phyloP scores from a whole-genome alignment of 2,329 filamentous ascomycete genomes.

The Allantophomopsis cytisporea region DNA sequence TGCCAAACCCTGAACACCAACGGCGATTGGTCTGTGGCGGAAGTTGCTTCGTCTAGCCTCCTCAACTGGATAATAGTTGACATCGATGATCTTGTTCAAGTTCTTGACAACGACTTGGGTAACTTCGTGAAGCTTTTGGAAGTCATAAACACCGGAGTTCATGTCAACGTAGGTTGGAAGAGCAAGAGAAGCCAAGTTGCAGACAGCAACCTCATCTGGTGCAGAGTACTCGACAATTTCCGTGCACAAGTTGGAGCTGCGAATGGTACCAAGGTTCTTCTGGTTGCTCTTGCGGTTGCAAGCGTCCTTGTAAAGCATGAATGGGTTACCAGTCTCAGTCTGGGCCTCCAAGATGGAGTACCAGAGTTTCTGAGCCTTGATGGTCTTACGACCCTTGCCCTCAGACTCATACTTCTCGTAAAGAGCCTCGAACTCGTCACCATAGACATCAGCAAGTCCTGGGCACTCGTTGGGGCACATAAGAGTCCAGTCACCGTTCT shows the following conservation, averaged over 20 bases:
- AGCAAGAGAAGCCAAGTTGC: constrained; percentile 90
- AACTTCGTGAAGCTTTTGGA: constrained; percentile 92
- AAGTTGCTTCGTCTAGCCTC: constrained; percentile 95
- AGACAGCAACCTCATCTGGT: constrained; percentile 95
- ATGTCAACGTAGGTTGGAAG: constrained; percentile 87
- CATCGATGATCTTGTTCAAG: constrained; percentile 94
- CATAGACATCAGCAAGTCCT: constrained; percentile 90
- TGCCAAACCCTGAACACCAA: constrained; percentile 94
- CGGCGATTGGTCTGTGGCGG: constrained; percentile 87
- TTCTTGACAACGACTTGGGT: constrained; percentile 86
- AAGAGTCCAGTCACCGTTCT: constrained; percentile 92
- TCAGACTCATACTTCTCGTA: constrained; percentile 88
- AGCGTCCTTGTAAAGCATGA: constrained; percentile 99
- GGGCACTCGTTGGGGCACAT: constrained; percentile 98
- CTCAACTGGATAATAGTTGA: constrained; percentile 95
- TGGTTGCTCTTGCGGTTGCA: constrained; percentile 99
- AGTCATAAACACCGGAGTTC: constrained; percentile 75
- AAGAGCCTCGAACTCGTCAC: constrained; percentile 90
- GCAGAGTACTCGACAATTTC: constrained; percentile 97
- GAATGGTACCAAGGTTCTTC: constrained; percentile 97
- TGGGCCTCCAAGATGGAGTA: constrained; percentile 96
- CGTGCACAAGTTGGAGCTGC: constrained; percentile 96
- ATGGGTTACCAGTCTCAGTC: constrained; percentile 97
- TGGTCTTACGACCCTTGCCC: constrained; percentile 74
- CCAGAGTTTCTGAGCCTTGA: constrained; percentile 99